Evolutionary conservation across 495 filamentous ascomycete genomes (phyloP).

Genomic region (Chaetomium tenue): DNA sequence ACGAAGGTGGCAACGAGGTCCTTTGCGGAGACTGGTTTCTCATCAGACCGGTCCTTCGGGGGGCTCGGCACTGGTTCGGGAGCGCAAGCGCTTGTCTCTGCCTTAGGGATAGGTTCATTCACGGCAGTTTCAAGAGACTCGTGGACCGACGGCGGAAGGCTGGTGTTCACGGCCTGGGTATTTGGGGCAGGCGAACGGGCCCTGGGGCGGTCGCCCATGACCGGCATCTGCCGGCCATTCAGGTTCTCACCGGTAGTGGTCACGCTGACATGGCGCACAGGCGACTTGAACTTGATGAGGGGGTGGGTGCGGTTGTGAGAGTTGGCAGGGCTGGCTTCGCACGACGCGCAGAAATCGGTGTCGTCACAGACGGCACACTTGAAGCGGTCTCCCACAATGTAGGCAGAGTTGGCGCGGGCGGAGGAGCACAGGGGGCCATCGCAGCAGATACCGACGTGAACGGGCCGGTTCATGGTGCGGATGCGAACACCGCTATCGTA

Average conservation of each 20-base stretch:
- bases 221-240: slow-evolving; percentile 55
- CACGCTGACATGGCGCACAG: slow-evolving; percentile 84
- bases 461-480: slow-evolving; percentile 42
- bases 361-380: slow-evolving; percentile 98
- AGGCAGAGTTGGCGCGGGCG: slow-evolving; percentile 52
- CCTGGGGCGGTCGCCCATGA: slow-evolving; percentile 64
- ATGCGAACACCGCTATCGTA: slow-evolving; percentile 42
- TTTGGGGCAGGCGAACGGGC: slow-evolving; percentile 31
- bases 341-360: slow-evolving; percentile 91
- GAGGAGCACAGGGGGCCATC: slow-evolving; percentile 86
- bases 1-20: slow-evolving; percentile 73
- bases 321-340: slow-evolving; percentile 83
- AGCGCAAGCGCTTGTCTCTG: slow-evolving; percentile 30
- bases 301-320: slow-evolving; percentile 91
- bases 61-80: slow-evolving; percentile 28
- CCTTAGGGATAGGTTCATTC: slow-evolving; percentile 51
- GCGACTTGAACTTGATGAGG: slow-evolving; percentile 94
- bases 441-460: slow-evolving; percentile 86
- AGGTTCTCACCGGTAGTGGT: slow-evolving; percentile 77
- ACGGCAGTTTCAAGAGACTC: slow-evolving; percentile 68
- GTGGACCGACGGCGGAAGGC: slow-evolving; percentile 53
- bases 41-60: slow-evolving; percentile 22
- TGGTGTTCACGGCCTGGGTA: slow-evolving; percentile 54
- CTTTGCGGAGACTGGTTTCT: slow-evolving; percentile 11
- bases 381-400: slow-evolving; percentile 84